phyloP scores from a whole-genome alignment of 768 basidiomycete species.

The Agaricus subrufescens region DNA sequence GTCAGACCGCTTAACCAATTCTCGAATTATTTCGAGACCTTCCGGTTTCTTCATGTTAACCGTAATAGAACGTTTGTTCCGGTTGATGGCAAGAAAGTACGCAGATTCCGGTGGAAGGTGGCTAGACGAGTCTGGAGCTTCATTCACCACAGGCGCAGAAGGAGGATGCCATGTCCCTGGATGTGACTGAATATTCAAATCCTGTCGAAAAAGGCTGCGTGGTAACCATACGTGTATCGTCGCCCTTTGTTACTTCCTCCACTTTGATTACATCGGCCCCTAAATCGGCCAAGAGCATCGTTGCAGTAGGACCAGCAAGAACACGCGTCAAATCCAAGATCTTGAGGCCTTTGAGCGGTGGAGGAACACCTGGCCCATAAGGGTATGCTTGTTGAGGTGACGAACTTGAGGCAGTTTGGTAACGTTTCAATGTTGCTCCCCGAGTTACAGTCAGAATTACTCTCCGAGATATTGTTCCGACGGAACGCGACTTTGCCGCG shows the following conservation, averaged over 20 bases:
- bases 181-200: constrained; percentile 3
- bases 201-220: neutral
- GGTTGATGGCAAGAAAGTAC: constrained; percentile 85
- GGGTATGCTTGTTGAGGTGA: constrained; percentile 16
- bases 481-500: neutral
- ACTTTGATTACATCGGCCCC: constrained; percentile 94
- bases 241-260: constrained; percentile 74
- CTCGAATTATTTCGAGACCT: constrained; percentile 71
- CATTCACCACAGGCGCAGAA: constrained; percentile 43
- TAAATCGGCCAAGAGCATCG: constrained; percentile 90
- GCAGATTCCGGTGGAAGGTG: constrained; percentile 87
- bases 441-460: neutral
- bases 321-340: constrained; percentile 90
- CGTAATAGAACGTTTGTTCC: constrained; percentile 87
- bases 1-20: constrained; percentile 70
- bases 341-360: constrained; percentile 74
- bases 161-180: constrained; percentile 67
- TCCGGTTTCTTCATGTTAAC: constrained; percentile 80
- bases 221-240: constrained; percentile 73
- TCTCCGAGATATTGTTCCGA: neutral
- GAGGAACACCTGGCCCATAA: constrained; percentile 53
- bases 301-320: constrained; percentile 87
- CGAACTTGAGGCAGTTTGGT: constrained; percentile 2
- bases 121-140: constrained; percentile 45
- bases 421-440: neutral